Percentiles rank a stretch among this genome's conserved stretches.
phyloP scores from a whole-genome alignment of 2,329 filamentous ascomycete genomes.

The Hypoxylon sp. region DNA sequence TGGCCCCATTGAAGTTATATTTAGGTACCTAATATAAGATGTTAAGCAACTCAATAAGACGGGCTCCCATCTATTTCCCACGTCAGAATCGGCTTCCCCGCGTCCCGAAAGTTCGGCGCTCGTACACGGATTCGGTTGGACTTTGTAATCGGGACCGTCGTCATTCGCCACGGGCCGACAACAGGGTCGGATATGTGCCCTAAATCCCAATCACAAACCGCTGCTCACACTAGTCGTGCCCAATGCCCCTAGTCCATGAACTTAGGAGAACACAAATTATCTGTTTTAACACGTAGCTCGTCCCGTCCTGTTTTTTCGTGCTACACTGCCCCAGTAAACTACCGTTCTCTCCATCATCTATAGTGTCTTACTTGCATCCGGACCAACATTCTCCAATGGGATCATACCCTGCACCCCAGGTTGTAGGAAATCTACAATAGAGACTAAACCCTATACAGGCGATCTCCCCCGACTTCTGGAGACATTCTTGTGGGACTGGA shows the following conservation, averaged over 20 bases:
- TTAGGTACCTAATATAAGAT: too few relatives aligned
- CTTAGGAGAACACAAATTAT: neutral
- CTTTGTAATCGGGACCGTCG: conserved; percentile 8
- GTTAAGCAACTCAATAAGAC: too few relatives aligned
- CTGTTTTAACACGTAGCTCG: neutral
- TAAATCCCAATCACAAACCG: neutral
- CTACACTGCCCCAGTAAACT: neutral
- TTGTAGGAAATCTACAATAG: conserved; percentile 39
- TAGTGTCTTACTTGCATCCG: conserved; percentile 25
- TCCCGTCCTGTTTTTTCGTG: neutral
- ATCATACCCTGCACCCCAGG: conserved; percentile 38
- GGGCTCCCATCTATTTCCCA: too few relatives aligned
- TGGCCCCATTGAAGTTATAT: too few relatives aligned
- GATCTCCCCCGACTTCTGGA: conserved; percentile 32
- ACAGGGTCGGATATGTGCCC: too few relatives aligned
- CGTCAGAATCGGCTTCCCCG: conserved; percentile 20
- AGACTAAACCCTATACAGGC: conserved; percentile 31
- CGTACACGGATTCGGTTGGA: neutral
- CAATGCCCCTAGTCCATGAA: neutral
- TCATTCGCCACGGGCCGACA: too few relatives aligned
- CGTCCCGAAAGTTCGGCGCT: conserved; percentile 10
- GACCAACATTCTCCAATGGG: conserved; percentile 39
- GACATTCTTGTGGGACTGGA: conserved; percentile 27
- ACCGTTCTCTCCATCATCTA: neutral
- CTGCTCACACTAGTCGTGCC: neutral